Conservation (phyloP, 805 yeast genomes). For the Candida glaebosa region DNA sequence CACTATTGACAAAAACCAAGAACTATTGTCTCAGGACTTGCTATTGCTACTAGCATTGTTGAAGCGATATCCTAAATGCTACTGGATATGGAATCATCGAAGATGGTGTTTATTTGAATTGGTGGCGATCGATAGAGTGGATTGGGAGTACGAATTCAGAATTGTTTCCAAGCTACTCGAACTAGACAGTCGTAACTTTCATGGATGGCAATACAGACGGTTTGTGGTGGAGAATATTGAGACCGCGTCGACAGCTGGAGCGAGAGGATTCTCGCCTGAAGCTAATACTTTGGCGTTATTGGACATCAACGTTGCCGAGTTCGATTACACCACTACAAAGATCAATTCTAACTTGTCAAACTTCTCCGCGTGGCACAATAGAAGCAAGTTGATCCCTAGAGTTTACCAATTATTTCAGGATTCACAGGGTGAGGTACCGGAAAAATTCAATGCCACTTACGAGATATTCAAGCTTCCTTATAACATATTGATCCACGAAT, state of each 20-base stretch:
- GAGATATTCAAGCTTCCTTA: conserved; percentile 26
- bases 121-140: conserved; percentile 45
- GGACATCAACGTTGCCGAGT: conserved; percentile 48
- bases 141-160: conserved; percentile 70
- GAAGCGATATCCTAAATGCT: conserved; percentile 75
- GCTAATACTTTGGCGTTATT: conserved; percentile 14
- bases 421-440: conserved; percentile 5
- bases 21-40: conserved; percentile 53
- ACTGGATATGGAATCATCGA: conserved; percentile 97
- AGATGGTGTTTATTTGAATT: conserved; percentile 62
- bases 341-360: conserved; percentile 85
- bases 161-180: conserved; percentile 67
- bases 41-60: conserved; percentile 55
- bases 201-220: conserved; percentile 94
- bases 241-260: conserved; percentile 5
- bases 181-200: conserved; percentile 80
- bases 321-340: conserved; percentile 71
- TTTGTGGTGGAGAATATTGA: conserved; percentile 50
- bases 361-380: conserved; percentile 94
- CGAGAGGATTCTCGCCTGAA: no score
- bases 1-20: conserved; percentile 7
- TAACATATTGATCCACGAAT: conserved; percentile 50
- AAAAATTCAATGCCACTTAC: conserved; percentile 3
- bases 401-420: conserved; percentile 29
- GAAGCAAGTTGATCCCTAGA: conserved; percentile 64